Evolutionary conservation across 2,329 filamentous ascomycete genomes (phyloP), one percentile per base, ranked within the genome.

Genomic region (Pleurostoma richardsiae): DNA sequence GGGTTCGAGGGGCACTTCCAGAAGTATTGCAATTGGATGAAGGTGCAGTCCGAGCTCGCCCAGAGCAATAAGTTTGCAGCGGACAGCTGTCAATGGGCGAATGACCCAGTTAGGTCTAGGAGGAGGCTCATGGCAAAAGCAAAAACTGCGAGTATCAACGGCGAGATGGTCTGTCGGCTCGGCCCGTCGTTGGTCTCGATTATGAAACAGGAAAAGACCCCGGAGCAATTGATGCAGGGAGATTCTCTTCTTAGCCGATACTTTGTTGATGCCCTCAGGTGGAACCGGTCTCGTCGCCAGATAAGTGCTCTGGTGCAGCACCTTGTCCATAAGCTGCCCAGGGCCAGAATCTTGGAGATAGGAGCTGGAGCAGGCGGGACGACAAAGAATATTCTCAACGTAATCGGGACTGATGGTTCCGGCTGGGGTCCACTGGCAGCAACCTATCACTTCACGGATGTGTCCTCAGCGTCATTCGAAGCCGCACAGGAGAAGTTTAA

Each of bases 161-260:
- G 65, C 31, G 61, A 67, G 45, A 50, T 63, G 19, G 45, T 59
- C 1, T 53, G 58, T 29, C 51, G 51, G 1, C 54, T 65, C 1
- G 57, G 67, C 2, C 58, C 61, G 6, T 53, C 53, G 5, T 52
- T 72, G 7, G 52, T 58, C 1, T 45, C 55, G 4, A 57, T 70
- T 5, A 53, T 71, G 28, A 50, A 60, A 1, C 59, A 60, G 4
- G 52, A 62, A 41, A 48, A 44, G 8, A 61, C 55, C 6, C 55
- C 65, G 29, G 54, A 70, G 8, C 65, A 70, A 41, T 48, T 61
- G 10, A 55, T 72, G 44, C 57, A 56, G 26, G 52, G 63, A 38
- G 57, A 67, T 31, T 53, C 59, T 33, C 50, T 68, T 40, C 54
- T 72, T 3, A 52, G 60, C n/a, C 41, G 54, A 10, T 64, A 67